Evolutionary conservation across 768 basidiomycete species (phyloP).

Genomic region (Pleurotus eryngii): DNA sequence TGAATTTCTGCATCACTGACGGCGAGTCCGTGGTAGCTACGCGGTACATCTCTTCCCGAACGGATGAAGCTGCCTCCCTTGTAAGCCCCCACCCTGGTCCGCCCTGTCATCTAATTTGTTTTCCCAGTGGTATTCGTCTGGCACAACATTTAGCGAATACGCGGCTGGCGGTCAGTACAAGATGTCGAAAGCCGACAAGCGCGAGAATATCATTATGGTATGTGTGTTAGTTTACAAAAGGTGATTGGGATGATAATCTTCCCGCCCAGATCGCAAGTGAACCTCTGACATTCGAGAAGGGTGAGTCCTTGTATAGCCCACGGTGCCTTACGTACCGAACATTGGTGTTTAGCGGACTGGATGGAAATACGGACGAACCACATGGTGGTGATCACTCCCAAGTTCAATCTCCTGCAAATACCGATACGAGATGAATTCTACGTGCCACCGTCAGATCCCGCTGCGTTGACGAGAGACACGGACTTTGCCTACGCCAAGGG

Average conservation of each 20-base stretch:
- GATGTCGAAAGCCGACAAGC: constrained; percentile 94
- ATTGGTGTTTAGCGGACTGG: constrained; percentile 73
- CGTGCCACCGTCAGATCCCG: constrained; percentile 82
- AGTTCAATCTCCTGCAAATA: constrained; percentile 92
- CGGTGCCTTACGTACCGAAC: not conserved
- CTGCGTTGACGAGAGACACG: constrained; percentile 60
- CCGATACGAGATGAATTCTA: constrained; percentile 94
- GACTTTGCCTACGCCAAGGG: constrained; percentile 90
- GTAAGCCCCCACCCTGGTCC: constrained; percentile 32
- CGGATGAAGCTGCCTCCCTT: constrained; percentile 90
- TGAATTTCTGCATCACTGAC: constrained; percentile 98
- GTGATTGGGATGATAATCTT: constrained; percentile 9
- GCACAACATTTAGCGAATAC: constrained; percentile 90
- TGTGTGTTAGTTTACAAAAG: constrained; percentile 3
- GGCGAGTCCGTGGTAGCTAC: constrained; percentile 93
- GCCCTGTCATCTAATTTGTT: not conserved
- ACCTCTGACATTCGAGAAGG: constrained; percentile 95
- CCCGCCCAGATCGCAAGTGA: constrained; percentile 73
- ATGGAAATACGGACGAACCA: constrained; percentile 98
- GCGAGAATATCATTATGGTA: constrained; percentile 94
- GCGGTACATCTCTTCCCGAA: constrained; percentile 88
- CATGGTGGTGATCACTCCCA: constrained; percentile 92
- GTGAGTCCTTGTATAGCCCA: constrained; percentile 29
- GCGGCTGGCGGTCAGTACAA: constrained; percentile 86
- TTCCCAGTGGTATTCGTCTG: constrained; percentile 87